phyloP scores from a whole-genome alignment of 106 monocot species.

The Narthecium ossifragum region DNA sequence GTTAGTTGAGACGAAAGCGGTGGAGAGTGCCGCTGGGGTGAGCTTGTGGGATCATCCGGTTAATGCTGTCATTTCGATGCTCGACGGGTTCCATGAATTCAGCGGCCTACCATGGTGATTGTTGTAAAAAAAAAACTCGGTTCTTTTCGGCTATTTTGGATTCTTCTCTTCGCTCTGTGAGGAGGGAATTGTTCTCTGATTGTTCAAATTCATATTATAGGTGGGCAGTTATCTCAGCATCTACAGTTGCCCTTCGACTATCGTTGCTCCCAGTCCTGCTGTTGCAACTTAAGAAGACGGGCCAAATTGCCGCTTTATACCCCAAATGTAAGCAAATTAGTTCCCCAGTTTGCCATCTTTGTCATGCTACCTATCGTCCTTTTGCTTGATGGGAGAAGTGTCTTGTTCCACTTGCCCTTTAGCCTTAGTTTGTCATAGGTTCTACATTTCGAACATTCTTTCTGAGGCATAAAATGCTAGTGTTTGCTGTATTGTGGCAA shows the following conservation, averaged over 20 bases:
- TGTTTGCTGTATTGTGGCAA: neutral
- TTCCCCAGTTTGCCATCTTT: no score
- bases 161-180: neutral
- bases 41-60: neutral
- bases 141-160: neutral
- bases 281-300: conserved; percentile 81
- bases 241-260: conserved; percentile 61
- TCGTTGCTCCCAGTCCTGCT: conserved; percentile 70
- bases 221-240: conserved; percentile 78
- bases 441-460: neutral
- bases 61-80: neutral
- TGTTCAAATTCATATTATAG: conserved; percentile 30
- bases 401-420: neutral
- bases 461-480: neutral
- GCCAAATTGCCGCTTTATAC: conserved; percentile 44
- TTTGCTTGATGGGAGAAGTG: no score
- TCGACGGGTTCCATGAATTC: conserved; percentile 3
- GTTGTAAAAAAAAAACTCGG: neutral
- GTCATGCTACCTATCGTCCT: no score
- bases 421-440: neutral
- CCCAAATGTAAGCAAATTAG: conserved; percentile 74
- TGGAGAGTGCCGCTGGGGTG: neutral
- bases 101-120: conserved; percentile 6
- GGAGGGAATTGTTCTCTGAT: neutral
- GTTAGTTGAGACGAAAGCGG: no score